Percentiles rank a stretch among this genome's conserved stretches.
Evolutionary conservation across 2,329 filamentous ascomycete species (phyloP).

Genomic region (Claviceps spartinae): DNA sequence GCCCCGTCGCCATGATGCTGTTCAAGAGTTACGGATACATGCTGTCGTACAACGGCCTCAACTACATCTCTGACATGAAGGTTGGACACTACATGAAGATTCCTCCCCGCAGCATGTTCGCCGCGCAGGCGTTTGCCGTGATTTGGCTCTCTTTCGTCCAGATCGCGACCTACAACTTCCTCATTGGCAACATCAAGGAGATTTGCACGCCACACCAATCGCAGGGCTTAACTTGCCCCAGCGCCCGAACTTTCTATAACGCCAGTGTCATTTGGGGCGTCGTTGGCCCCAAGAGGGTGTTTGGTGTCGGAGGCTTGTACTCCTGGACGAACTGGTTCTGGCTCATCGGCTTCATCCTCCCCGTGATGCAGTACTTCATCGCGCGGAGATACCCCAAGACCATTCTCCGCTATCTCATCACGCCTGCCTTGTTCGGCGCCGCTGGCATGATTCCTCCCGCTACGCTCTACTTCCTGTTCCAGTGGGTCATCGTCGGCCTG

Average conservation of each 20-base stretch:
- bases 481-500: constrained; percentile 39
- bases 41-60: constrained; percentile 27
- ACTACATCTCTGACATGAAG: constrained; percentile 33
- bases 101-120: constrained; percentile 33
- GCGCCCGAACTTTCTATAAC: constrained; percentile 43
- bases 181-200: constrained; percentile 31
- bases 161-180: constrained; percentile 21
- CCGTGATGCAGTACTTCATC: constrained; percentile 31
- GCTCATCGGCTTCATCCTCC: constrained; percentile 33
- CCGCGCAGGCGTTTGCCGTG: constrained; percentile 24
- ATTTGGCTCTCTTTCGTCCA: constrained; percentile 23
- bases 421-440: constrained; percentile 37
- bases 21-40: constrained; percentile 33
- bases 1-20: constrained; percentile 33
- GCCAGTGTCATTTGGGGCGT: constrained; percentile 46
- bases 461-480: constrained; percentile 38
- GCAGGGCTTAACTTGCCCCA: constrained; percentile 40
- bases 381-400: constrained; percentile 23
- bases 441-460: constrained; percentile 36
- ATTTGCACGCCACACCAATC: constrained; percentile 34
- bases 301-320: constrained; percentile 23
- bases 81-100: constrained; percentile 38
- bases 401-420: constrained; percentile 33
- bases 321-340: constrained; percentile 37
- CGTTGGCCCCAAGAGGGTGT: constrained; percentile 27